Evolutionary conservation across 2,329 filamentous ascomycete species (phyloP), one percentile per base, ranked within the genome.

Genomic region (Rutstroemia sp.): DNA sequence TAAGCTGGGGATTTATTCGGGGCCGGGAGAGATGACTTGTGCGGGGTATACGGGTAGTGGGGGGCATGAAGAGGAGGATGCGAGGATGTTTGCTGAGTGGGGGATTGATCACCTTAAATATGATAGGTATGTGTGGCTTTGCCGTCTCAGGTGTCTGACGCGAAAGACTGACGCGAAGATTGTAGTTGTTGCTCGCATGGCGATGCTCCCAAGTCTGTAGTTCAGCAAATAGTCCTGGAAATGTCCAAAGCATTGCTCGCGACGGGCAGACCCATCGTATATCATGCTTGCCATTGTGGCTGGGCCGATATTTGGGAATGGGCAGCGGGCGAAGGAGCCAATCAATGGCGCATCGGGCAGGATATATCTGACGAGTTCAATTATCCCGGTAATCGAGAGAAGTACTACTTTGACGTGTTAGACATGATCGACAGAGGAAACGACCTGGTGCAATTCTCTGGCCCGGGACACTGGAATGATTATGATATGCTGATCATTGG

Each of bases 1-100:
- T 47, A 86, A 86, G 63, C 70, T 85, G 8, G 83, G 84, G 0
- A 83, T 87, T 52, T 87, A 87, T 64, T 79, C 78, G 60, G 79
- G 78, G 64, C 78, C 79, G 0, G 79, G 79, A 38, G 71, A 59
- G 19, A 34, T 30, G 8, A 62, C 61, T 19, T 65, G 62, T 57
- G 59, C 57, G n/a, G 61, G 59, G 0, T 64, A 64, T 23, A 59
- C 79, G 14, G 82, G 77, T 1, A 80, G 77, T 58, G 65, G 81
- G 10, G 81, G 78, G 0, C 76, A 79, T 60, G 82, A 87, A 60
- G 70, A 74, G 1, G 69, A 80, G 16, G 83, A 86, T 67, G 83
- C 82, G 2, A 67, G 75, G 46, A 77, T 78, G 0, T 85, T 80
- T 65, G 77, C 79, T 1, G 71, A 73, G 23, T 84, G 81, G 81